phyloP scores from a whole-genome alignment of 2,329 filamentous ascomycete genomes.

The Fusarium pilosicola region DNA sequence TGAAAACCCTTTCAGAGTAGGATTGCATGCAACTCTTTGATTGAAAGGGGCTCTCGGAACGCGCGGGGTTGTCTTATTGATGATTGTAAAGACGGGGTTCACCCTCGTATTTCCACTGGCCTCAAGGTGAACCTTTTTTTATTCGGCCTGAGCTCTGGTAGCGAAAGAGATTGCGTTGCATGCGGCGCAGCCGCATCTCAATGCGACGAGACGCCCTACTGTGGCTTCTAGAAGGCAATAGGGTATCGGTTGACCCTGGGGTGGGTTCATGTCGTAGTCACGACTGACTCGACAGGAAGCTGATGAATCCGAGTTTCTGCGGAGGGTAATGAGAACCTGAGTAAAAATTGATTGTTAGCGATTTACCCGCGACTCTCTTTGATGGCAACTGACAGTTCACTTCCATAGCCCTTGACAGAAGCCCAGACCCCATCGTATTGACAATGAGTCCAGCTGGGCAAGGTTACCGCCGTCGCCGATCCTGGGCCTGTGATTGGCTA shows the following conservation, averaged over 20 bases:
- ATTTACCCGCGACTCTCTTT: background rate
- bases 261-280: background rate
- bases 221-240: constrained; percentile 39
- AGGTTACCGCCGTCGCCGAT: constrained; percentile 41
- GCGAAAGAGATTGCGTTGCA: constrained; percentile 40
- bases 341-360: background rate
- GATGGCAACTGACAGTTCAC: background rate
- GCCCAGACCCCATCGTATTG: constrained; percentile 18
- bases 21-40: constrained; percentile 12
- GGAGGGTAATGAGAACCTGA: background rate
- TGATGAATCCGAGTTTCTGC: background rate
- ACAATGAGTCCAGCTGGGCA: constrained; percentile 43
- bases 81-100: constrained; percentile 10
- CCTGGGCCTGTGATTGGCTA: constrained; percentile 47
- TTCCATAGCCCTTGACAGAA: background rate
- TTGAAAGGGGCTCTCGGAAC: background rate
- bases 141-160: background rate
- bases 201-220: constrained; percentile 11
- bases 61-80: background rate
- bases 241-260: background rate
- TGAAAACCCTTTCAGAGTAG: constrained; percentile 28
- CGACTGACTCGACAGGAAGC: background rate
- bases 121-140: constrained; percentile 7
- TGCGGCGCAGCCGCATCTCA: constrained; percentile 36
- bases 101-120: background rate